Evolutionary conservation across 768 basidiomycete genomes (phyloP), one percentile per base, ranked within the genome.

Genomic region (Aureoboletus auriporus): DNA sequence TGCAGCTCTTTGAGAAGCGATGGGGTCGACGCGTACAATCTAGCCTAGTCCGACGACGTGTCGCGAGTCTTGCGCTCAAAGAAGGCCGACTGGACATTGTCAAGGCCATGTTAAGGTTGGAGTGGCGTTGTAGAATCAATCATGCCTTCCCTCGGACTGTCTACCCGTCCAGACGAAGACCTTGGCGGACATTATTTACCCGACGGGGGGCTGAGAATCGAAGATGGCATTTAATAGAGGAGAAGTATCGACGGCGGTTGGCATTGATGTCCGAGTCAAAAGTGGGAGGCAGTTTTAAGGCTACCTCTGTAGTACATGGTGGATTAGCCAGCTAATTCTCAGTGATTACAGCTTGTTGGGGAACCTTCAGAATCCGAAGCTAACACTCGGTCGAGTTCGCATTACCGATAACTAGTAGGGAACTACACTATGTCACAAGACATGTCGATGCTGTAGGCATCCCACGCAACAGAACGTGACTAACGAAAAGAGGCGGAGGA

Each of bases 11-110:
- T 61, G 69, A 69, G 54, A 60, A 61, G 44, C 69, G 71, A 54
- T 89, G 82, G 82, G 86, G 86, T 3, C 46, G 65, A 16, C 63
- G 62, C 23, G 68, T 84, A 6, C 77, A 77, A 55, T 80, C 85
- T 66, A 69, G 73, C 44, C 68, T 72, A 17, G 84, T 89, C 17
- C 74, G 77, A 58, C 76, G 81, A 49, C 78, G 83, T 36, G 64
- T 89, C 44, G 75, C 75, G 6, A 66, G 63, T 36, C 69, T 85
- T 40, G 86, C 84, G 28, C 58, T 84, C 46, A 85, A 83, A 62
- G 79, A 89, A 68, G 78, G 83, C 13, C 75, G 82, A 39, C 64
- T 70, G 52, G 80, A 80, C 57, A 75, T 85, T 49, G 66, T 62
- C 34, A 52, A 44, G 17, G 46, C 53, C 27, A 66, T 69, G 51